These are phyloP conservation scores for Colletotrichum coccodes DNA, from an alignment of 2,329 filamentous ascomycete species.

Conservation along the genomic window DNA sequence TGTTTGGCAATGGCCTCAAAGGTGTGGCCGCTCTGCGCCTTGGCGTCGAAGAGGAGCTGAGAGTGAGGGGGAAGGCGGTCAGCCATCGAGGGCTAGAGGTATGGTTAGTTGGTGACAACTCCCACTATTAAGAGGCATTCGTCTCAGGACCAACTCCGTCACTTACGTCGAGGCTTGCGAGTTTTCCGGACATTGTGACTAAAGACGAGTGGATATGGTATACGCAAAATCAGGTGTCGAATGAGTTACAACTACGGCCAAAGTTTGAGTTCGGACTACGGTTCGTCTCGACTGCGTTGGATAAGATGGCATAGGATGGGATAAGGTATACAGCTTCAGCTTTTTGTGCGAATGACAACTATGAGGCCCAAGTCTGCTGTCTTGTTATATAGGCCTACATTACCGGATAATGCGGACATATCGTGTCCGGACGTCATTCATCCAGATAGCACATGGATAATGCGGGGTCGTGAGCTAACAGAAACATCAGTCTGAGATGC, in stretches of 20 bases:
- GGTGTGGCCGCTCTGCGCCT: constrained; percentile 77
- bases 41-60: constrained; percentile 81
- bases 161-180: constrained; percentile 51
- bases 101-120: constrained; percentile 29
- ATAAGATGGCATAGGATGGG: neutral
- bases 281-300: neutral
- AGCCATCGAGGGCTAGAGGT: constrained; percentile 68
- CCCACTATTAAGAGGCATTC: neutral
- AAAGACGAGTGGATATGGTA: neutral
- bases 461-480: constrained; percentile 31
- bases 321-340: neutral
- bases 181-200: constrained; percentile 1
- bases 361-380: neutral
- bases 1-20: constrained; percentile 82
- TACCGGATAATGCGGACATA: neutral
- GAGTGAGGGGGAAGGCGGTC: constrained; percentile 77
- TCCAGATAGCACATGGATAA: neutral
- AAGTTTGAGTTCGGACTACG: neutral
- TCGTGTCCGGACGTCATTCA: constrained; percentile 24
- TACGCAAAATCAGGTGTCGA: neutral
- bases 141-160: neutral
- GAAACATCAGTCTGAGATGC: constrained; percentile 14
- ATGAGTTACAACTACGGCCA: neutral
- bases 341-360: neutral
- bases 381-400: neutral